These are phyloP conservation scores for Penicillium dipodomyicola DNA, from an alignment of 495 filamentous ascomycete genomes.

Conservation along the genomic window DNA sequence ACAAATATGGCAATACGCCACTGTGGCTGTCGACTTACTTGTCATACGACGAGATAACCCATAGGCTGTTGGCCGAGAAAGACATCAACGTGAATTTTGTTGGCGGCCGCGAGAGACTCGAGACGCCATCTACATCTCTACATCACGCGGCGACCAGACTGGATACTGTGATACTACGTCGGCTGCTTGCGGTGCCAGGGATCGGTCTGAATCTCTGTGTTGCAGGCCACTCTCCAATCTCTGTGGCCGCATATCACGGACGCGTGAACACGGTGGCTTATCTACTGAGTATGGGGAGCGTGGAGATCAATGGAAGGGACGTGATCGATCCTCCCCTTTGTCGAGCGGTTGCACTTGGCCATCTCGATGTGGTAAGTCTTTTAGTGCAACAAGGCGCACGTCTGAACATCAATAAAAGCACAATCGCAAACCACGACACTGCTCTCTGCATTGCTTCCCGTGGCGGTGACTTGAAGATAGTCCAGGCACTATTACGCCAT, in stretches of 20 bases:
- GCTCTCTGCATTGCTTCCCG: constrained; percentile 9
- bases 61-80: constrained; percentile 11
- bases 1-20: constrained; percentile 13
- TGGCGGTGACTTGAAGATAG: constrained; percentile 11
- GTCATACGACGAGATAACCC: constrained; percentile 8
- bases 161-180: constrained; percentile 11
- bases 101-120: constrained; percentile 1
- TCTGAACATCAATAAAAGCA: constrained; percentile 14
- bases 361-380: constrained; percentile 6
- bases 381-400: constrained; percentile 7
- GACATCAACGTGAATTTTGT: constrained; percentile 14
- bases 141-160: constrained; percentile 8
- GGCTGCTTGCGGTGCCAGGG: constrained; percentile 8
- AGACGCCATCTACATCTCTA: constrained; percentile 12
- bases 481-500: constrained; percentile 11
- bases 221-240: constrained; percentile 13
- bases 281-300: constrained; percentile 5
- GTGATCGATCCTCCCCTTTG: constrained; percentile 12
- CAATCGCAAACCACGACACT: constrained; percentile 11
- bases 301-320: constrained; percentile 14
- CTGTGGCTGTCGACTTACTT: constrained; percentile 16
- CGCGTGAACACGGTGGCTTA: constrained; percentile 2
- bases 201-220: constrained; percentile 10
- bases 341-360: constrained; percentile 1
- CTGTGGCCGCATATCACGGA: constrained; percentile 3